Percentiles rank a stretch among this genome's conserved stretches.
phyloP scores from a whole-genome alignment of 441 rosid species.

The Viola pubescens region DNA sequence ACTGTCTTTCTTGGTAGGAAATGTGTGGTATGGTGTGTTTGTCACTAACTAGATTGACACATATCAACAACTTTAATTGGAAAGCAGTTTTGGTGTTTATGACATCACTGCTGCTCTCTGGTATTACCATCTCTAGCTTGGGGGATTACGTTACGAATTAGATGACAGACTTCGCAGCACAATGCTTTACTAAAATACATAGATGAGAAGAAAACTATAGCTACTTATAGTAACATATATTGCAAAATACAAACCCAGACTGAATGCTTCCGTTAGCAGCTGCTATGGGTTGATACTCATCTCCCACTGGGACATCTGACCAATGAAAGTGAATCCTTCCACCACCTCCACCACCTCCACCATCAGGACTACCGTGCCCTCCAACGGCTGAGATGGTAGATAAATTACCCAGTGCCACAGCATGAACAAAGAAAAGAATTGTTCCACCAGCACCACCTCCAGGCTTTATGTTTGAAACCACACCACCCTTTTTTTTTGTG shows the following conservation, averaged over 20 bases:
- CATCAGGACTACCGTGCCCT: constrained; percentile 76
- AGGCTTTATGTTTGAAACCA: constrained; percentile 48
- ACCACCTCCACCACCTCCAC: constrained; percentile 96
- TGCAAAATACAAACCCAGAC: constrained; percentile 44
- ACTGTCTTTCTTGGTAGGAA: background rate
- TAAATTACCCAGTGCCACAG: constrained; percentile 42
- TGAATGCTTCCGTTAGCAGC: constrained; percentile 66
- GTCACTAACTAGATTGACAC: background rate
- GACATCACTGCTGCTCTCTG: background rate
- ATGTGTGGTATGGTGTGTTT: background rate
- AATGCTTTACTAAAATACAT: background rate
- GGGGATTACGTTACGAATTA: background rate
- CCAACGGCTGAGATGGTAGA: constrained; percentile 63
- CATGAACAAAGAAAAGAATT: constrained; percentile 60
- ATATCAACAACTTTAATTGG: background rate
- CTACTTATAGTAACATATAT: constrained; percentile 4
- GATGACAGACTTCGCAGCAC: background rate
- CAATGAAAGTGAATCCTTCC: constrained; percentile 94
- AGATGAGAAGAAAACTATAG: constrained; percentile 5
- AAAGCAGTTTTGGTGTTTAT: background rate
- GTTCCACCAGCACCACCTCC: constrained; percentile 99
- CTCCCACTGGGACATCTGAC: constrained; percentile 74
- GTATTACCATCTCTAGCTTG: background rate
- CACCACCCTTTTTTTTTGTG: constrained; percentile 25
- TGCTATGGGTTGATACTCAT: constrained; percentile 72